phyloP scores from a whole-genome alignment of 2,329 filamentous ascomycete species.

The Botrytis squamosa region DNA sequence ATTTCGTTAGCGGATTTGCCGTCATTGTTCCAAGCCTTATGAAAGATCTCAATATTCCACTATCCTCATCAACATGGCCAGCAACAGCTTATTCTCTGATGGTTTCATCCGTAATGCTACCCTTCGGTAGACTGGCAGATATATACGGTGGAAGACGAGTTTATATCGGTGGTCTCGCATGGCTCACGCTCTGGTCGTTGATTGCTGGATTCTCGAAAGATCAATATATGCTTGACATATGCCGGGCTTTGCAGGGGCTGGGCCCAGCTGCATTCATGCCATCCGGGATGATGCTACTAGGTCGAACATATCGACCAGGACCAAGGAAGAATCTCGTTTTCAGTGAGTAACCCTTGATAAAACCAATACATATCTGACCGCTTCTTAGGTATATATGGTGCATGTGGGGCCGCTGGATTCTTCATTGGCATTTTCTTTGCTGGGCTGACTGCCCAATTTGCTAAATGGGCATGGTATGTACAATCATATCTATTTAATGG shows the following conservation, averaged over 20 bases:
- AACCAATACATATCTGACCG: background rate
- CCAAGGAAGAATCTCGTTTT: conserved; percentile 64
- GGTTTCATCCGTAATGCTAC: conserved; percentile 55
- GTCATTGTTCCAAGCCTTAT: conserved; percentile 66
- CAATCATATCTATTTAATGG: background rate
- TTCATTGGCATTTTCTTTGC: conserved; percentile 65
- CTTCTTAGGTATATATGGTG: conserved; percentile 20
- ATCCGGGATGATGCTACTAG: conserved; percentile 62
- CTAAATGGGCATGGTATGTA: conserved; percentile 61
- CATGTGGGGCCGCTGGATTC: conserved; percentile 19
- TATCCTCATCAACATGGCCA: conserved; percentile 57
- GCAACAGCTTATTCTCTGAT: conserved; percentile 57
- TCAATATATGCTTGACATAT: conserved; percentile 66
- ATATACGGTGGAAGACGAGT: conserved; percentile 58
- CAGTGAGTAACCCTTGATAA: conserved; percentile 27
- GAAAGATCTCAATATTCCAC: conserved; percentile 60
- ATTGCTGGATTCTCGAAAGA: conserved; percentile 66
- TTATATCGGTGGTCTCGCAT: conserved; percentile 56
- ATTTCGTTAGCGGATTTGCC: conserved; percentile 68
- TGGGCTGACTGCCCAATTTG: conserved; percentile 57
- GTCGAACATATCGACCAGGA: conserved; percentile 60
- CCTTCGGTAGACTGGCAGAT: conserved; percentile 58
- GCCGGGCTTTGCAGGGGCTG: conserved; percentile 69
- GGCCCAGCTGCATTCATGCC: conserved; percentile 69
- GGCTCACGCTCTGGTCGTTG: conserved; percentile 66